These are phyloP conservation scores for Talaromyces nanjingensis DNA, from an alignment of 495 filamentous ascomycete genomes.

Conservation along the genomic window DNA sequence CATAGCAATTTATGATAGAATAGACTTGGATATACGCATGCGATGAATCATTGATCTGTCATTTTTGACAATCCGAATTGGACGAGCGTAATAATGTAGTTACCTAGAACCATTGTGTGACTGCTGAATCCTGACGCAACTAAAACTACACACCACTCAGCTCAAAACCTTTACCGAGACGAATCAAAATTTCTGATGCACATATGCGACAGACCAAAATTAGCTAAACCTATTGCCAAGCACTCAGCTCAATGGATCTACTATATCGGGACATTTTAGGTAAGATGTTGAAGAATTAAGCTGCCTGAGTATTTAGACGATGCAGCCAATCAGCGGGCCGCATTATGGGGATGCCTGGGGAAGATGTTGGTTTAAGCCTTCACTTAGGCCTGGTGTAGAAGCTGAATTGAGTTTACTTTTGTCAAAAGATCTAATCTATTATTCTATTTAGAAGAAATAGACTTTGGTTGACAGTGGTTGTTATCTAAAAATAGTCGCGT, in stretches of 20 bases:
- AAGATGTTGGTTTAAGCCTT: neutral
- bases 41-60: neutral
- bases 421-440: neutral
- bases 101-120: neutral
- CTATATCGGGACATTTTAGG: neutral
- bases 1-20: neutral
- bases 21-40: neutral
- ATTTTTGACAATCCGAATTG: neutral
- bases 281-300: neutral
- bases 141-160: neutral
- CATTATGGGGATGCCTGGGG: neutral
- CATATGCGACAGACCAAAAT: neutral
- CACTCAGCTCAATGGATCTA: neutral
- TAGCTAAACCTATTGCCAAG: neutral
- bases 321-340: neutral
- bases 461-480: neutral
- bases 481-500: neutral
- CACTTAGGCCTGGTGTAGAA: no score
- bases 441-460: neutral
- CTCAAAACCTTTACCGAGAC: neutral
- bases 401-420: neutral
- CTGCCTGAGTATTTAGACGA: neutral
- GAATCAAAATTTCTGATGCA: neutral
- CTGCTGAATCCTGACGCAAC: no score
- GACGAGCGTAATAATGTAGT: neutral